phyloP scores from a whole-genome alignment of 208 protist genomes.

The Crithidia mellificae region DNA sequence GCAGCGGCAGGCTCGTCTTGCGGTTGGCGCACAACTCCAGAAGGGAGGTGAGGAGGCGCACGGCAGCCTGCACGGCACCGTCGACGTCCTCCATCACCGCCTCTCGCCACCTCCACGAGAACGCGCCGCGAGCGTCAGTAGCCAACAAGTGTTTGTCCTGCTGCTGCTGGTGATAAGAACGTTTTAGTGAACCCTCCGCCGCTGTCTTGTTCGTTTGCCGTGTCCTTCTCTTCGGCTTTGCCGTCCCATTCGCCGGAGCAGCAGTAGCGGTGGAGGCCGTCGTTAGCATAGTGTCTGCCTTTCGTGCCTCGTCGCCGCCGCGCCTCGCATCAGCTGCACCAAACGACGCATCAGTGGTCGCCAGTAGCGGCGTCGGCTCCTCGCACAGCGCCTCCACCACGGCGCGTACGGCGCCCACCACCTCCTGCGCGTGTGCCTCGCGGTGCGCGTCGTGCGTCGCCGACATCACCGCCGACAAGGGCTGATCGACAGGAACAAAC shows the following conservation, averaged over 20 bases:
- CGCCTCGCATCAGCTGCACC: neutral
- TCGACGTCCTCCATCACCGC: conserved; percentile 27
- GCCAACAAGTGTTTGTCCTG: neutral
- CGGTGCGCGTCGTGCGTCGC: conserved; percentile 41
- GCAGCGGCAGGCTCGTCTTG: conserved; percentile 25
- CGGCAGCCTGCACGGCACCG: conserved; percentile 25
- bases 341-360: neutral
- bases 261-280: too few relatives aligned
- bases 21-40: conserved; percentile 42
- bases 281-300: too few relatives aligned
- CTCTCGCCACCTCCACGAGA: conserved; percentile 28
- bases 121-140: neutral
- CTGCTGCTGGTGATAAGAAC: neutral
- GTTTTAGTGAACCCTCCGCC: too few relatives aligned
- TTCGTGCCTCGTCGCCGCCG: neutral
- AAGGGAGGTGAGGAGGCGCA: conserved; percentile 23
- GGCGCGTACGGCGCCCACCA: conserved; percentile 37
- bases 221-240: neutral
- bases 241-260: neutral
- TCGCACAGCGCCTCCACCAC: conserved; percentile 42
- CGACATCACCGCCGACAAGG: conserved; percentile 51
- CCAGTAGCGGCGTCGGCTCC: conserved; percentile 2
- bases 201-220: too few relatives aligned
- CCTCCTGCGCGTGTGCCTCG: conserved; percentile 9
- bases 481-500: conserved; percentile 43